phyloP scores from a whole-genome alignment of 768 basidiomycete genomes.

The Xerocomellus dryophilus region DNA sequence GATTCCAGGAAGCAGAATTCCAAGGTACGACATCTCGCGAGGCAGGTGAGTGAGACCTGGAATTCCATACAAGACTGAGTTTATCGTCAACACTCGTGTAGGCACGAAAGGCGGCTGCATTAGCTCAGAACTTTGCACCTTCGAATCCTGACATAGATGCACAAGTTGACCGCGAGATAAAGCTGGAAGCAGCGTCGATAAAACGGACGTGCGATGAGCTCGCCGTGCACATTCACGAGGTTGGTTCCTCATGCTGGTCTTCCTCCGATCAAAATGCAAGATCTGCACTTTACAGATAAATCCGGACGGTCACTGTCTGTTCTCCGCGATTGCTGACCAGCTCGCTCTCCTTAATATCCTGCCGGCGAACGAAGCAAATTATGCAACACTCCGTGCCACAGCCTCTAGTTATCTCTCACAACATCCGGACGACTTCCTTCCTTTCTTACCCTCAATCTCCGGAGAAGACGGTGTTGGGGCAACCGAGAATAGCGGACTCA shows the following conservation, averaged over 20 bases:
- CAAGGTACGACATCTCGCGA: conserved; percentile 64
- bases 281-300: conserved; percentile 58
- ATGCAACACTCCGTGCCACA: conserved; percentile 55
- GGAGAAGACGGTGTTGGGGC: conserved; percentile 70
- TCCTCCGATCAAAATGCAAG: conserved; percentile 1
- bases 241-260: conserved; percentile 25
- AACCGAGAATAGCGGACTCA: conserved; percentile 58
- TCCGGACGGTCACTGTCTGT: conserved; percentile 96
- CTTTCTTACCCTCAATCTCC: conserved; percentile 77
- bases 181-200: conserved; percentile 66
- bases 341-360: conserved; percentile 70
- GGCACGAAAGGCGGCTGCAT: conserved; percentile 69
- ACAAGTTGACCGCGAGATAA: conserved; percentile 58
- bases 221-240: conserved; percentile 66
- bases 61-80: neutral
- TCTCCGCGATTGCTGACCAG: conserved; percentile 92
- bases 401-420: conserved; percentile 79
- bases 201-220: conserved; percentile 60
- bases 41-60: conserved; percentile 53
- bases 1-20: conserved; percentile 48
- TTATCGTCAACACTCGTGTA: conserved; percentile 28
- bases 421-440: conserved; percentile 88
- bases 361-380: conserved; percentile 54
- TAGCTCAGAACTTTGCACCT: conserved; percentile 50
- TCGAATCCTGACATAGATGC: conserved; percentile 60